Evolutionary conservation across 345 rosid genomes (phyloP), one percentile per base, ranked within the genome.

Genomic region (Gossypium anomalum): DNA sequence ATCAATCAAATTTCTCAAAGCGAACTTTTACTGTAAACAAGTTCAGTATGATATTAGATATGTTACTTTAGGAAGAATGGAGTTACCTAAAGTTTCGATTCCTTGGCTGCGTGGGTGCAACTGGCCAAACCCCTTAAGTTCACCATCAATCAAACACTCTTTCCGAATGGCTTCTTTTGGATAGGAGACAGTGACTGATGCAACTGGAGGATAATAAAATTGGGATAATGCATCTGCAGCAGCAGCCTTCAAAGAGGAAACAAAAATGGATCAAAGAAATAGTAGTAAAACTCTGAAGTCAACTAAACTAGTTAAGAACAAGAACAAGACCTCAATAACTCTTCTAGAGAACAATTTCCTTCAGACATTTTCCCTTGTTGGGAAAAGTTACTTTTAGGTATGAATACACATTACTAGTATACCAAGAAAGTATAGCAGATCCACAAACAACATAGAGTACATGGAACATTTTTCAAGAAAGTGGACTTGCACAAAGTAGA

Each of bases 51-150:
- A 23, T 47, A 25, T 13, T 2, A 12, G 29, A 44, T 71, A 76
- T 2, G 17, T 47, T 17, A 57, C 41, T 64, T 38, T 29, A 47
- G 19, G 8, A 66, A 51, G 45, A 66, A n/a, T 34, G 41, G 9
- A 38, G n/a, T 55, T 81, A 93, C 98, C 99, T 63, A 95, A 81
- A 70, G 99, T 93, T 87, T 95, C 99, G 73, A 93, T 92, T 72
- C 97, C 96, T 86, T 95, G 99, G 72, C 93, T 95, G 70, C 98
- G 93, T 55, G 98, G 99, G 88, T 91, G 98, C 83, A 95, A 78
- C 80, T 92, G 98, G 66, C 99, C 99, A 75, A 93, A 96, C 14
- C 99, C 98, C 80, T 95, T 93, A 70, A 95, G 92, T 78, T 93
- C 93, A 78, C 92, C 91, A 76, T 90, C 97, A 71, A 90, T 83